Evolutionary conservation across 495 filamentous ascomycete species (phyloP), one percentile per base, ranked within the genome.

Genomic region (Letharia lupina): DNA sequence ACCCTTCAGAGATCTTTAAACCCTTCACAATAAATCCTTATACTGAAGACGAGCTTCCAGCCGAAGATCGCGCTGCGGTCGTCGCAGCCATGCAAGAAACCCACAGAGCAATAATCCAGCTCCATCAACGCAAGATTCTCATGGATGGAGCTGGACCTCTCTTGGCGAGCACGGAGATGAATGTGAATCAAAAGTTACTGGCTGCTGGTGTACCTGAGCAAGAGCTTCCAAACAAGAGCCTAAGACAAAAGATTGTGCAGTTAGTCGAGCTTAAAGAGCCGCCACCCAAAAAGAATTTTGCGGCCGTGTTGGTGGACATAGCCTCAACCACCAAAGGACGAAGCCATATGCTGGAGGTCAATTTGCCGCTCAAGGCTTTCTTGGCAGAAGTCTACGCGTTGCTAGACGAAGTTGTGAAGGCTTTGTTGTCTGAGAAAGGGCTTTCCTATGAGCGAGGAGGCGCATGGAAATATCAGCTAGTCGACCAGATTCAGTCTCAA

Each of bases 391-490:
- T 58, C 18, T 59, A 65, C 48, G 16, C 33, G 1, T 37, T 65
- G 52, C 16, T 65, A 16, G 54, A 58, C 9, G 50, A 65, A 23
- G 35, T 45, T 15, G 41, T 58, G 13, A 16, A 28, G 18, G 16
- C 50, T 5, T 15, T 65, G 4, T 35, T 35, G 9, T 33, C 54
- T 12, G 40, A 31, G 5, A 45, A 7, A 5, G n/a, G 39, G 0
- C 13, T 45, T 28, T n/a, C 18, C 10, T 41, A 50, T 5, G 45
- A 61, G 13, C 9, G 48, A 45, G 58, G 57, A 20, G 42, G 64
- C 13, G 31, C 40, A n/a, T 65, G 64, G 64, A 65, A 65, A 20
- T 65, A 65, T 31, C 64, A 61, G 45, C 33, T 65, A 18, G 8
- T 65, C 20, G 33, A 23, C 28, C 42, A 31, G 20, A 58, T 39